These are phyloP conservation scores for Neoboletus magnificus DNA, from an alignment of 768 basidiomycete species.

Conservation along the genomic window DNA sequence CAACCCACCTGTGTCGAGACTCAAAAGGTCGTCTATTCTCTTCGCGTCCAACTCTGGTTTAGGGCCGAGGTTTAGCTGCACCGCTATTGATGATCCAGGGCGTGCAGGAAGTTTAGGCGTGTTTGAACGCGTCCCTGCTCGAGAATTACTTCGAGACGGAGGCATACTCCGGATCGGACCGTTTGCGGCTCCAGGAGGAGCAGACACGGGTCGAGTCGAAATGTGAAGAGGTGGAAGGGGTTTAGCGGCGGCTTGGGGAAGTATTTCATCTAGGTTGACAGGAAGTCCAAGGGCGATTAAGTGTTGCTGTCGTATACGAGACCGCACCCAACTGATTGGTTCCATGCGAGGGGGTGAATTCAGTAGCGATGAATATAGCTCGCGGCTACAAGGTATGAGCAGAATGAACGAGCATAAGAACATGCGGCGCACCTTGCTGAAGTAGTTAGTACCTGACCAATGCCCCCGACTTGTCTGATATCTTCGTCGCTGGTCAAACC, in stretches of 20 bases:
- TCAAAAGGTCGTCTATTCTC: conserved; percentile 64
- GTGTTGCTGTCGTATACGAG: conserved; percentile 85
- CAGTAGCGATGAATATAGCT: conserved; percentile 69
- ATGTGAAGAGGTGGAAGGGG: conserved; percentile 79
- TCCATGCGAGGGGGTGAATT: conserved; percentile 71
- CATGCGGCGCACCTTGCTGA: conserved; percentile 58
- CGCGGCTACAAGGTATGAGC: conserved; percentile 52
- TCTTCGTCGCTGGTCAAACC: conserved; percentile 62
- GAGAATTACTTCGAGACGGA: conserved; percentile 42
- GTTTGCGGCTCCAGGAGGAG: conserved; percentile 64
- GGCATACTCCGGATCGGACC: conserved; percentile 28
- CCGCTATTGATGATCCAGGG: conserved; percentile 27
- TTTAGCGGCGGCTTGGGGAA: conserved; percentile 63
- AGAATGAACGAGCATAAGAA: conserved; percentile 20
- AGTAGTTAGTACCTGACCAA: conserved; percentile 73
- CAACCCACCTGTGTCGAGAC: conserved; percentile 61
- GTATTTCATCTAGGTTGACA: conserved; percentile 90
- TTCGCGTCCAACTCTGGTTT: conserved; percentile 70
- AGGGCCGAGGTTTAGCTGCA: conserved; percentile 60
- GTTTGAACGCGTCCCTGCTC: conserved; percentile 48
- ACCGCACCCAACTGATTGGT: conserved; percentile 93
- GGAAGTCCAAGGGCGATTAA: conserved; percentile 90
- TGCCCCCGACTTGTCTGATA: conserved; percentile 77
- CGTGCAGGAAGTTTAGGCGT: conserved; percentile 42
- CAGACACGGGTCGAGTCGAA: conserved; percentile 76